Base-by-base conservation (phyloP, 257 asterid genomes). In the Primulina huaijiensis region DNA sequence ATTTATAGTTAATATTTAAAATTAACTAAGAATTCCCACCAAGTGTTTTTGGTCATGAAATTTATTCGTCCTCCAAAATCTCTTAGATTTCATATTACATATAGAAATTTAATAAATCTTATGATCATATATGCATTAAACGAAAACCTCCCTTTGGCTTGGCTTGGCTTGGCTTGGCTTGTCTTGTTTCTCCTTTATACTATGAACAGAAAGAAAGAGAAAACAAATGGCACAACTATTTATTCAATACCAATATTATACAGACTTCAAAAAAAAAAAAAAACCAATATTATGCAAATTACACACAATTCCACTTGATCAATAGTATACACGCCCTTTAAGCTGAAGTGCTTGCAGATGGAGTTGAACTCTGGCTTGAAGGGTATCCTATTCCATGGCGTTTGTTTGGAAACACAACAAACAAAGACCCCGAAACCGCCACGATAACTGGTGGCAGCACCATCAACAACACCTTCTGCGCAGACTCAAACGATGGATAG, bases 371-470 rank as follows among this genome's bases (percentile, higher is more conserved):
- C 65, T 67, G 82, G 72, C 64, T 65, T 0, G 75, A 53, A 70
- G 95, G 87, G 77, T 90, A 92, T 55, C 96, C 97, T 23, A 92
- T 82, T 1, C 96, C 96, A 64, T 88, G 96, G 8, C 97, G 89
- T 14, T 65, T 85, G 62, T 82, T 80, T 2, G 96, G 96, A 33
- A 86, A 92, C 69, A 81, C 0, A 21, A 90, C 74, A 64, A 85
- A 92, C 12, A 89, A 71, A 0, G 80, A 23, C 16, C 85, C 82
- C 3, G 97, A 59, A 30, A 88, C 55, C 1, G 87, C 75, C 56
- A 92, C 98, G 1, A 90, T 75, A 3, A 71, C 79, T 0, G 97
- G 86, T 2, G 95, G 97, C 85, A 88, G 8, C 1, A 78, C 85
- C 95, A 86, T 86, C 33, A 89, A 68, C 72, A 89, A 52, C 56